Conservation (phyloP, 179 eudicot species). For the Heliamphora pulchella region DNA sequence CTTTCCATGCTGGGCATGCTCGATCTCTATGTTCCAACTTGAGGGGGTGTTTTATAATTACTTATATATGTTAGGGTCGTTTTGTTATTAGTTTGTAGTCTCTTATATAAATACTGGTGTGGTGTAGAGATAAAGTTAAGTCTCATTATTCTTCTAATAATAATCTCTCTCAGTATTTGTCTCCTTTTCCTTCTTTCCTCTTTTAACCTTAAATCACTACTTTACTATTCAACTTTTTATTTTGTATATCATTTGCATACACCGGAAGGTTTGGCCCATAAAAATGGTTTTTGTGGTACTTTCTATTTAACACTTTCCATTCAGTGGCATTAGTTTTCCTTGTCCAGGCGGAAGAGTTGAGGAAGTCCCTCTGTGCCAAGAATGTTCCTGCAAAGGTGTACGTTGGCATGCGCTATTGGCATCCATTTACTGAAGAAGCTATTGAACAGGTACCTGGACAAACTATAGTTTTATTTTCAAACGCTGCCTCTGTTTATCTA, state of each 20-base stretch:
- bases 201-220: too few relatives aligned
- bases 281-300: background rate
- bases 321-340: constrained; percentile 15
- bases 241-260: background rate
- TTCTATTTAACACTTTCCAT: constrained; percentile 2
- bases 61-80: too few relatives aligned
- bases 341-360: constrained; percentile 78
- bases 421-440: constrained; percentile 99
- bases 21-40: too few relatives aligned
- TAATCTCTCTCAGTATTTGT: too few relatives aligned
- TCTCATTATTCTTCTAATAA: too few relatives aligned
- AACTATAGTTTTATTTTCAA: background rate
- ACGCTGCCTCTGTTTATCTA: background rate
- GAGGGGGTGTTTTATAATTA: too few relatives aligned
- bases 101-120: too few relatives aligned
- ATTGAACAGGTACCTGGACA: constrained; percentile 65
- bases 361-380: constrained; percentile 67
- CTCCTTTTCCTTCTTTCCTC: too few relatives aligned
- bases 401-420: constrained; percentile 99
- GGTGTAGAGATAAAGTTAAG: too few relatives aligned
- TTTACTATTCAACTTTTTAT: background rate
- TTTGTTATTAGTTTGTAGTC: too few relatives aligned
- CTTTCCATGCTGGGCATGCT: too few relatives aligned
- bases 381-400: constrained; percentile 93
- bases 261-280: background rate